phyloP scores from a whole-genome alignment of 2,329 filamentous ascomycete species.

The Arthroderma uncinatum region DNA sequence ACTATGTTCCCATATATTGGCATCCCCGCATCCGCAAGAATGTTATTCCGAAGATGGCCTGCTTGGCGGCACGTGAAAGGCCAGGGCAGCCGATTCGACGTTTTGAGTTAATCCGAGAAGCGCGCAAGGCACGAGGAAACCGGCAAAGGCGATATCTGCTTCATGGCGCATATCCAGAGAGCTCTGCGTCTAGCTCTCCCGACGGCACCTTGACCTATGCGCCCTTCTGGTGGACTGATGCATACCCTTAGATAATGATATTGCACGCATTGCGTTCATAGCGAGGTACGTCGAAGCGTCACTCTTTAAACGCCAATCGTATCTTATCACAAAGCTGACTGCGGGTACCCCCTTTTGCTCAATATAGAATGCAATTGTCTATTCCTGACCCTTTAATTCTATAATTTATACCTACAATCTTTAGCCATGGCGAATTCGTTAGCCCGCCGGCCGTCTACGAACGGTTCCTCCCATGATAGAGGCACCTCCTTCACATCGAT shows the following conservation, averaged over 20 bases:
- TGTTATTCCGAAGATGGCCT: background rate
- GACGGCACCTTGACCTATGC: background rate
- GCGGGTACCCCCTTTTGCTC: background rate
- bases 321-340: background rate
- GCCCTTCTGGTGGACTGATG: background rate
- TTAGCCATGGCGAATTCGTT: slow-evolving; percentile 28
- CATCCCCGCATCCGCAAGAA: background rate
- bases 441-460: slow-evolving; percentile 31
- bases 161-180: background rate
- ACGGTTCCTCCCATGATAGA: slow-evolving; percentile 29
- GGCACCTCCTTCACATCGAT: slow-evolving; percentile 55
- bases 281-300: background rate
- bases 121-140: background rate
- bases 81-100: background rate
- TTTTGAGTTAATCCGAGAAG: background rate
- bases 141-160: background rate
- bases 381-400: background rate
- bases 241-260: background rate
- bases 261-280: background rate
- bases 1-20: background rate
- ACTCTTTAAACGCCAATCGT: background rate
- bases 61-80: background rate
- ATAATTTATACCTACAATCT: background rate
- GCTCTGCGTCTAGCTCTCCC: background rate
- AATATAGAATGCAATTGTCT: slow-evolving; percentile 5